phyloP scores from a whole-genome alignment of 176 grass and related monocot genomes.

The Bromus sterilis region DNA sequence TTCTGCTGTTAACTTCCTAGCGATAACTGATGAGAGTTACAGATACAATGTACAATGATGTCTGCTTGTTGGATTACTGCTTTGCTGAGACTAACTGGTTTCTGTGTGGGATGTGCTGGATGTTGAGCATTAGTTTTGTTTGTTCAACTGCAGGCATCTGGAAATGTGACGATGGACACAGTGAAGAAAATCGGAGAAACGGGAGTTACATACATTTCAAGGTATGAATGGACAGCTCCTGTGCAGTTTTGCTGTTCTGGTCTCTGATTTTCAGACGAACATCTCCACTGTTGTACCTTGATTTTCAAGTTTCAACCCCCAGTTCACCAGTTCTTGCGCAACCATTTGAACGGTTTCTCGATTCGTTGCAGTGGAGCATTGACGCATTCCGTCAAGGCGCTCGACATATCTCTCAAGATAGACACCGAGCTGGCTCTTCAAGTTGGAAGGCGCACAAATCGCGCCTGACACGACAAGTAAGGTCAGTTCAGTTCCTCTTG shows the following conservation, averaged over 20 bases:
- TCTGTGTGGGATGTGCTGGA: background rate
- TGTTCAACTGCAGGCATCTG: slow-evolving; percentile 64
- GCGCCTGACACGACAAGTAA: slow-evolving; percentile 40
- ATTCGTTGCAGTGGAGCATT: slow-evolving; percentile 68
- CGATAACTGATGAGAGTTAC: background rate
- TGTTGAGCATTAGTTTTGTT: background rate
- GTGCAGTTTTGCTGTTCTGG: background rate
- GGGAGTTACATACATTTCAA: slow-evolving; percentile 90
- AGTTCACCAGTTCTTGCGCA: background rate
- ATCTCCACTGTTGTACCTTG: background rate
- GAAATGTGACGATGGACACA: slow-evolving; percentile 84
- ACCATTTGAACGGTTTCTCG: background rate
- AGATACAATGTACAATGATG: background rate
- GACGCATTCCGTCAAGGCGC: slow-evolving; percentile 94
- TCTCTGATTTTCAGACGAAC: background rate
- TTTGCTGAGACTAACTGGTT: background rate
- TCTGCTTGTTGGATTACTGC: background rate
- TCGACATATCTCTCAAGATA: slow-evolving; percentile 94
- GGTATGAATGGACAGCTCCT: slow-evolving; percentile 27
- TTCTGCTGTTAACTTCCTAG: background rate
- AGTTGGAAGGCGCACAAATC: slow-evolving; percentile 89
- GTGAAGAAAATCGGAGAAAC: slow-evolving; percentile 94
- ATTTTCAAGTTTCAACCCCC: background rate
- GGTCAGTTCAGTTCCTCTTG: background rate
- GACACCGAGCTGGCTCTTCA: slow-evolving; percentile 92